A percentile compares a stretch with the other conserved stretches of the same genome.
Evolutionary conservation across 768 basidiomycete species (phyloP).

Genomic region (Pleurotus tuoliensis): DNA sequence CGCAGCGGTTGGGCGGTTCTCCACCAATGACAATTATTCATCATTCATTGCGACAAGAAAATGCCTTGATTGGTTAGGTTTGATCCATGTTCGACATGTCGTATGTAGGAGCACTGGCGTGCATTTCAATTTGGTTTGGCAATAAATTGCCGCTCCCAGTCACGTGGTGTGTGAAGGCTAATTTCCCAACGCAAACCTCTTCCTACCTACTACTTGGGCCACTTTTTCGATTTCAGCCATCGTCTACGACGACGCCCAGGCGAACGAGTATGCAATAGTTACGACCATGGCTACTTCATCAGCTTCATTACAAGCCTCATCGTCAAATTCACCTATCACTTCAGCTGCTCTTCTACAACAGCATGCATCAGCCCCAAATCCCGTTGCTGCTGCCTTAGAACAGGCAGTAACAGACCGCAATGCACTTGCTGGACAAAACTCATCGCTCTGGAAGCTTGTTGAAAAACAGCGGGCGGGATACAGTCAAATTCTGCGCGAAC

Average conservation of each 20-base stretch:
- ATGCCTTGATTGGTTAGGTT: too few relatives aligned
- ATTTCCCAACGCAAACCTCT: neutral
- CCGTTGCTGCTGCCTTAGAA: constrained; percentile 66
- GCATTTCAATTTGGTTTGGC: too few relatives aligned
- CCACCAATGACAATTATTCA: neutral
- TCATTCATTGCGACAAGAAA: neutral
- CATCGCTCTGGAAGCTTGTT: constrained; percentile 92
- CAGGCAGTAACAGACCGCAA: constrained; percentile 80
- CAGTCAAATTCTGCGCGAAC: constrained; percentile 75
- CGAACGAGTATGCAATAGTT: neutral
- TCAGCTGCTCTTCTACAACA: constrained; percentile 52
- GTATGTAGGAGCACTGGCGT: neutral
- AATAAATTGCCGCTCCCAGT: neutral
- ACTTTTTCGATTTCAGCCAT: neutral
- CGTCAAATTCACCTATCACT: constrained; percentile 38
- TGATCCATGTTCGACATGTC: neutral
- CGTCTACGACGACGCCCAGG: neutral
- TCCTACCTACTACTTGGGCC: neutral
- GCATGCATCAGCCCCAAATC: constrained; percentile 51
- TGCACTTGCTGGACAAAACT: constrained; percentile 73
- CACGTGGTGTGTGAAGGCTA: constrained; percentile 4
- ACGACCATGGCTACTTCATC: constrained; percentile 17
- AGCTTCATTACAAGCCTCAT: constrained; percentile 25
- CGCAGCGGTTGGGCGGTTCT: neutral
- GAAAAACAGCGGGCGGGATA: constrained; percentile 88